Conservation (phyloP, 345 rosid genomes). For the Sisymbrium altissimum region DNA sequence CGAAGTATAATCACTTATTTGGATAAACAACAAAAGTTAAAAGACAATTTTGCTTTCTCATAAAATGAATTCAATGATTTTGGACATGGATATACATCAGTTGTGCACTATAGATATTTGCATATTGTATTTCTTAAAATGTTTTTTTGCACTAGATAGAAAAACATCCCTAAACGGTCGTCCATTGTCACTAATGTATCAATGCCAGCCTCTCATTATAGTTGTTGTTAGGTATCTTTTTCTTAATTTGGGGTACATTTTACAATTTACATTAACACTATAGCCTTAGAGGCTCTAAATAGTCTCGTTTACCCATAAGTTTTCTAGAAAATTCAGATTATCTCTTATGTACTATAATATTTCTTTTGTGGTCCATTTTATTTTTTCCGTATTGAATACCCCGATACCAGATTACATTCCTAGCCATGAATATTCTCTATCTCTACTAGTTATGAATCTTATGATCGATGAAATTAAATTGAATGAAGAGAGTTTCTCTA, state of each 20-base stretch:
- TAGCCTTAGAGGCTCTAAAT: no score
- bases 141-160: not conserved
- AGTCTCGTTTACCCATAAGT: not conserved
- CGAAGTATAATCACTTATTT: not conserved
- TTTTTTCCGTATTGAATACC: no score
- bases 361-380: no score
- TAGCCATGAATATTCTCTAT: no score
- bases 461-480: no score
- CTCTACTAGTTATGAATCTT: no score
- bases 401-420: no score
- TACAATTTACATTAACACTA: not conserved
- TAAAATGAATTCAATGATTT: not conserved
- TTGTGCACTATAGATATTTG: not conserved
- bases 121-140: not conserved
- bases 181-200: not conserved
- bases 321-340: not conserved
- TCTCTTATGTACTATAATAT: no score
- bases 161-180: not conserved
- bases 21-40: not conserved
- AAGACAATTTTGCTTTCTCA: not conserved
- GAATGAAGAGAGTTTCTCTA: no score
- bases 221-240: not conserved
- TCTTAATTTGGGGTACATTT: not conserved
- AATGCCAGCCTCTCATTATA: not conserved
- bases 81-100: not conserved